phyloP scores from a whole-genome alignment of 768 basidiomycete genomes.

The Psilocybe cubensis region DNA sequence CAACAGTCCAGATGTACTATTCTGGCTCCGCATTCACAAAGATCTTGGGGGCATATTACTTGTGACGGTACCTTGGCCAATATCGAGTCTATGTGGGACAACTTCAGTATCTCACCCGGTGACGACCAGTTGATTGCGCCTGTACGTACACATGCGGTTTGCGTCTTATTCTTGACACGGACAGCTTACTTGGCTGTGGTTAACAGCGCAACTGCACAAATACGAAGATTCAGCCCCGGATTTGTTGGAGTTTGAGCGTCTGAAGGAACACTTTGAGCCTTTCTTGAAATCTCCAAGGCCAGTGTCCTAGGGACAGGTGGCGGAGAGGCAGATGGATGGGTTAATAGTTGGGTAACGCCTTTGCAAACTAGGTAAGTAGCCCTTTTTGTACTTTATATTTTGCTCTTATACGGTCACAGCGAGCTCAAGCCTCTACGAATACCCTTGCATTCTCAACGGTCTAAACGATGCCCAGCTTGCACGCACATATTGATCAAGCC shows the following conservation, averaged over 20 bases:
- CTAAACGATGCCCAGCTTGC: conserved; percentile 93
- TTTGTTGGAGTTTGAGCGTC: conserved; percentile 85
- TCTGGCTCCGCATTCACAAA: too few species aligned
- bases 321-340: conserved; percentile 77
- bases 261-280: conserved; percentile 98
- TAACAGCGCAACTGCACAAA: conserved; percentile 88
- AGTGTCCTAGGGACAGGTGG: conserved; percentile 59
- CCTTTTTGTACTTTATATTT: conserved; percentile 10
- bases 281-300: conserved; percentile 70
- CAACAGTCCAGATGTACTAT: too few species aligned
- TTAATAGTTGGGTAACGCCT: conserved; percentile 75
- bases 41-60: too few species aligned
- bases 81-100: too few species aligned
- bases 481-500: conserved; percentile 98
- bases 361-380: conserved; percentile 62
- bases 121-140: too few species aligned
- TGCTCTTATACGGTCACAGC: conserved; percentile 39
- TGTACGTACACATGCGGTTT: too few species aligned
- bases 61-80: too few species aligned
- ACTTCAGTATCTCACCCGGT: too few species aligned
- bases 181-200: too few species aligned
- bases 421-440: conserved; percentile 89
- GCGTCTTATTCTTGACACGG: too few species aligned
- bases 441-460: conserved; percentile 90
- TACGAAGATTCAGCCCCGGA: conserved; percentile 86